These are phyloP conservation scores for Dissophora ornata DNA, from an alignment of 192 early-diverging fungal genomes.

Conservation along the genomic window DNA sequence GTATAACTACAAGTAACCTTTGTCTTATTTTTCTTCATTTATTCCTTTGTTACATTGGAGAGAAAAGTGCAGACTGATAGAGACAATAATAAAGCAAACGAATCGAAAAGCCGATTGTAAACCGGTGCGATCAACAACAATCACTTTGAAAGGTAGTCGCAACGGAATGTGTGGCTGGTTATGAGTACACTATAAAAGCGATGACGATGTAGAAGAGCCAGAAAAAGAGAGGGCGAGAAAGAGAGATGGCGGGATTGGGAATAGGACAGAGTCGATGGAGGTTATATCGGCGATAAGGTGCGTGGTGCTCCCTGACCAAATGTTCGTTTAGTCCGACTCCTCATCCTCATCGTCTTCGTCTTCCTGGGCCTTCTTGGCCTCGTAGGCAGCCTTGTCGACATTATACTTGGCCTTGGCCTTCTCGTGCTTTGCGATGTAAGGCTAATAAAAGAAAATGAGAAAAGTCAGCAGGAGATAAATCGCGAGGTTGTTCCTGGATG, in stretches of 20 bases:
- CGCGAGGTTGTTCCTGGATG: too few relatives aligned
- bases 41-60: neutral
- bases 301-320: too few relatives aligned
- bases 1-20: too few relatives aligned
- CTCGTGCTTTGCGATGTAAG: slow-evolving; percentile 50
- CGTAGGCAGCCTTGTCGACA: slow-evolving; percentile 66
- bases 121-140: neutral
- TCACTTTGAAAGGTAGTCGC: too few relatives aligned
- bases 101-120: slow-evolving; percentile 13
- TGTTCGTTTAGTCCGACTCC: slow-evolving; percentile 48
- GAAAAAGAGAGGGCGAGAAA: too few relatives aligned
- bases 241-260: neutral
- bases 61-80: neutral
- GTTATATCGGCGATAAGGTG: too few relatives aligned
- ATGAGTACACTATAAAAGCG: too few relatives aligned
- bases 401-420: slow-evolving; percentile 59
- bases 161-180: too few relatives aligned
- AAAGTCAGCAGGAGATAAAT: neutral
- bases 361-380: slow-evolving; percentile 55
- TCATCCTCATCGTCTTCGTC: slow-evolving; percentile 54
- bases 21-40: neutral
- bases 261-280: neutral
- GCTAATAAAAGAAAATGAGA: slow-evolving; percentile 12
- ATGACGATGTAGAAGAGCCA: too few relatives aligned
- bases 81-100: neutral